Conservation (phyloP, 192 early-diverging fungal species). For the Podila horticola region DNA sequence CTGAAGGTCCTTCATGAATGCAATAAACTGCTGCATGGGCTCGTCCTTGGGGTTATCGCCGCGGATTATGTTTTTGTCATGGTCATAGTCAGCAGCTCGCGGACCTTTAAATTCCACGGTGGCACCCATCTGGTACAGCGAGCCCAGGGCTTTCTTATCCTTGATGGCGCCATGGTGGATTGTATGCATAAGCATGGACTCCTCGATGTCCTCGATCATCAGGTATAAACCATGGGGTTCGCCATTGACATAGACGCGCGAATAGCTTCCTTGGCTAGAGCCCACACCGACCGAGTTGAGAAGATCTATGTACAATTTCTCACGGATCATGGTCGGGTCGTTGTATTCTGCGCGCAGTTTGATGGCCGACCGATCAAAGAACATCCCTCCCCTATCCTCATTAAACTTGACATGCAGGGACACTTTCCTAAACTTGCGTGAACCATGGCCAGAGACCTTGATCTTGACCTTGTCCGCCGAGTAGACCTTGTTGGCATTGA, state of each 20-base stretch:
- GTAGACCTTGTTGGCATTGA: constrained; percentile 21
- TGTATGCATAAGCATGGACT: constrained; percentile 27
- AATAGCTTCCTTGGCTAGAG: constrained; percentile 31
- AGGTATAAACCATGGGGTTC: constrained; percentile 43
- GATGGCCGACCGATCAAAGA: constrained; percentile 24
- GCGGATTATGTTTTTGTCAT: constrained; percentile 20
- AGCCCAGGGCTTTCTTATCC: constrained; percentile 14
- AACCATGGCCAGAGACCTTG: constrained; percentile 41
- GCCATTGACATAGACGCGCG: too few relatives aligned
- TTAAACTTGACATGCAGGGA: constrained; percentile 39
- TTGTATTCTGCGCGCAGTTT: constrained; percentile 43
- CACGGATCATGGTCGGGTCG: constrained; percentile 47
- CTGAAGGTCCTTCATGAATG: constrained; percentile 31
- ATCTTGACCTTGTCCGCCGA: constrained; percentile 25
- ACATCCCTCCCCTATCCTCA: constrained; percentile 6
- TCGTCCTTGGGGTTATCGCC: constrained; percentile 8
- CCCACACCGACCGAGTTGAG: constrained; percentile 32
- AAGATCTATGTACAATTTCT: constrained; percentile 51
- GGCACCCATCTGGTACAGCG: constrained; percentile 32
- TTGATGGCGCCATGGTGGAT: constrained; percentile 22
- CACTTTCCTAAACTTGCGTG: constrained; percentile 41
- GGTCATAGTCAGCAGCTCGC: constrained; percentile 15
- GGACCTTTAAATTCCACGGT: constrained; percentile 29
- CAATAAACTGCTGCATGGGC: constrained; percentile 26
- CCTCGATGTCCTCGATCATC: constrained; percentile 31